phyloP scores from a whole-genome alignment of 164 flowering plant species.

The Malania oleifera region DNA sequence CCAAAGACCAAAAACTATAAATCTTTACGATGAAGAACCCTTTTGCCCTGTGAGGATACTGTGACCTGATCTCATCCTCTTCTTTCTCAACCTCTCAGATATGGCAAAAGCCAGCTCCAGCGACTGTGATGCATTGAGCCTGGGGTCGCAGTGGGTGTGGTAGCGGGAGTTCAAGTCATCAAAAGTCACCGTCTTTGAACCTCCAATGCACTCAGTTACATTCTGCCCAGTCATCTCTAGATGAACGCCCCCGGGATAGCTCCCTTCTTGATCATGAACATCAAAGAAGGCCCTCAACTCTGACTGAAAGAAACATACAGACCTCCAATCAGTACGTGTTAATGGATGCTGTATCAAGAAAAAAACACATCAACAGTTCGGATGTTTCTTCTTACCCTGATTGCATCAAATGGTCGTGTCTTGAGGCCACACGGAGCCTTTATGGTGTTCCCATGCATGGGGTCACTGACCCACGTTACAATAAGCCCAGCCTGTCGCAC shows the following conservation, averaged over 20 bases:
- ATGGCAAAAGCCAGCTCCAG: conserved; percentile 1
- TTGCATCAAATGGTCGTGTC: conserved; percentile 1
- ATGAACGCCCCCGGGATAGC: not conserved
- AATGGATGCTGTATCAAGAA: no score
- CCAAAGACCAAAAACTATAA: not conserved
- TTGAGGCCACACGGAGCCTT: not conserved
- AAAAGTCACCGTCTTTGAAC: not conserved
- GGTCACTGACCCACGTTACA: not conserved
- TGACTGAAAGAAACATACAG: not conserved
- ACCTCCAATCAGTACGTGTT: not conserved
- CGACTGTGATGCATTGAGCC: not conserved
- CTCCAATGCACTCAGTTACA: not conserved
- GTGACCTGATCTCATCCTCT: not conserved
- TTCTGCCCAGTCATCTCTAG: conserved; percentile 1
- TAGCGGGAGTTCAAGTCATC: not conserved
- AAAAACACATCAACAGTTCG: no score
- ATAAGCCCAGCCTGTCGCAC: not conserved
- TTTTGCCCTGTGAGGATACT: not conserved
- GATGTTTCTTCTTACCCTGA: not conserved
- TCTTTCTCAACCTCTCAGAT: not conserved
- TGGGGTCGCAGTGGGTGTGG: not conserved
- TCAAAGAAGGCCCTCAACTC: not conserved
- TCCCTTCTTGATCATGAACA: not conserved
- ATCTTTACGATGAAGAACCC: not conserved
- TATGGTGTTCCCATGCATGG: conserved; percentile 1